Conservation (phyloP, 306 rosid species). For the Acacia confusa region DNA sequence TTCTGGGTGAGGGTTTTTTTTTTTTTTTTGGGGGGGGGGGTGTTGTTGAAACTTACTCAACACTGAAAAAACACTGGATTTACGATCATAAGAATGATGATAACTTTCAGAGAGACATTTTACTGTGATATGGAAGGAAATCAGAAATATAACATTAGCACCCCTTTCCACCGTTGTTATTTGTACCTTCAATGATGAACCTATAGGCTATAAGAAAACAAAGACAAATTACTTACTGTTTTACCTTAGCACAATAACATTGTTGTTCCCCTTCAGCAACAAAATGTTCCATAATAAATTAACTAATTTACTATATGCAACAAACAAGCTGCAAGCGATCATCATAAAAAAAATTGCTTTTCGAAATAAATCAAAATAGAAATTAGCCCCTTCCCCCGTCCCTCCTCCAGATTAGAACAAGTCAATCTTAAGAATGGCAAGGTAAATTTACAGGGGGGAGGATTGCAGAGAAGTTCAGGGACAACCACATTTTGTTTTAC, state of each 20-base stretch:
- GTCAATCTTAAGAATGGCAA: slow-evolving; percentile 13
- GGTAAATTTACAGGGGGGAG: neutral
- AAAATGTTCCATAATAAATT: neutral
- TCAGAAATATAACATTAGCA: neutral
- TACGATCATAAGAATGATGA: neutral
- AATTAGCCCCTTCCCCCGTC: neutral
- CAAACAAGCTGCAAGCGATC: neutral
- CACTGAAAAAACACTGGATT: neutral
- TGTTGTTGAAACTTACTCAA: neutral
- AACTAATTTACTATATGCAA: neutral
- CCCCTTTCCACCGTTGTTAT: neutral
- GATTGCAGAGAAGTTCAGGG: neutral
- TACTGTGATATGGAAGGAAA: neutral
- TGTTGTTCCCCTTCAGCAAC: neutral
- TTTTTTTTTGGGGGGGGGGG: too few species aligned
- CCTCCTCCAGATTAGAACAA: slow-evolving; percentile 1
- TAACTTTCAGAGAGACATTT: neutral
- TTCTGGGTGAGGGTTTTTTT: neutral
- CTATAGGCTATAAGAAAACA: neutral
- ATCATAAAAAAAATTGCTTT: neutral
- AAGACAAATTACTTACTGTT: neutral
- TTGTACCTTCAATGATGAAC: neutral
- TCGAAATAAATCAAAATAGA: neutral
- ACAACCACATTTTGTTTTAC: neutral
- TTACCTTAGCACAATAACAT: neutral